A percentile compares a stretch with the other conserved stretches of the same genome.
Conservation (phyloP, 2,329 filamentous ascomycete genomes). For the Phyllosticta paracitricarpa region DNA sequence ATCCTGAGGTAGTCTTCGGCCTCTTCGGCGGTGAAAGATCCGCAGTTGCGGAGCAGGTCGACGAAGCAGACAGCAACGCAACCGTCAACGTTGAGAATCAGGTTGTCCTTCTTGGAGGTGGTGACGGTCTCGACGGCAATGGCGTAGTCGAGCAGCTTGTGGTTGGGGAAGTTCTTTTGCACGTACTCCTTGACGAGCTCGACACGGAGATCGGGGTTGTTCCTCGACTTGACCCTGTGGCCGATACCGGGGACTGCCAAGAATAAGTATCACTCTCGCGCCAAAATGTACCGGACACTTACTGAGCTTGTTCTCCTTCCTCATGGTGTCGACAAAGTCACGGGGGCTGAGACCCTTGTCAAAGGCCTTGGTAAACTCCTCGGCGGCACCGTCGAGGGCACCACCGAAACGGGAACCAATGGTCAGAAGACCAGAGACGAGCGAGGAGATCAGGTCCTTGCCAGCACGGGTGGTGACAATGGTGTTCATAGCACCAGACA, state of each 20-base stretch:
- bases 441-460: conserved; percentile 92
- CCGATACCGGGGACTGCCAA: conserved; percentile 76
- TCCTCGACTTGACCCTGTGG: conserved; percentile 98
- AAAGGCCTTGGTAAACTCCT: conserved; percentile 96
- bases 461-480: conserved; percentile 99
- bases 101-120: conserved; percentile 99
- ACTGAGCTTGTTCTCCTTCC: conserved; percentile 95
- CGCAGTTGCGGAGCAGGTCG: conserved; percentile 93
- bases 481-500: conserved; percentile 99
- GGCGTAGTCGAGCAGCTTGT: conserved; percentile 98
- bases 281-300: conserved; percentile 38
- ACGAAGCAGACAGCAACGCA: conserved; percentile 99
- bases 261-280: not conserved
- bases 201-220: conserved; percentile 99
- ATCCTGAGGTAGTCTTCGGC: conserved; percentile 98
- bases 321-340: conserved; percentile 98
- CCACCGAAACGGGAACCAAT: conserved; percentile 98
- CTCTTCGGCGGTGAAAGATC: conserved; percentile 91
- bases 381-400: conserved; percentile 92
- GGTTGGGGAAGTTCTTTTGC: conserved; percentile 90
- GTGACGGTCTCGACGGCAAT: conserved; percentile 96
- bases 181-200: conserved; percentile 99
- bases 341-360: conserved; percentile 97
- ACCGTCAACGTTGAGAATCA: conserved; percentile 98
- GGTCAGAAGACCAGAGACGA: conserved; percentile 93